These are phyloP conservation scores for Candida peoriensis DNA, from an alignment of 805 yeast species.

Conservation along the genomic window DNA sequence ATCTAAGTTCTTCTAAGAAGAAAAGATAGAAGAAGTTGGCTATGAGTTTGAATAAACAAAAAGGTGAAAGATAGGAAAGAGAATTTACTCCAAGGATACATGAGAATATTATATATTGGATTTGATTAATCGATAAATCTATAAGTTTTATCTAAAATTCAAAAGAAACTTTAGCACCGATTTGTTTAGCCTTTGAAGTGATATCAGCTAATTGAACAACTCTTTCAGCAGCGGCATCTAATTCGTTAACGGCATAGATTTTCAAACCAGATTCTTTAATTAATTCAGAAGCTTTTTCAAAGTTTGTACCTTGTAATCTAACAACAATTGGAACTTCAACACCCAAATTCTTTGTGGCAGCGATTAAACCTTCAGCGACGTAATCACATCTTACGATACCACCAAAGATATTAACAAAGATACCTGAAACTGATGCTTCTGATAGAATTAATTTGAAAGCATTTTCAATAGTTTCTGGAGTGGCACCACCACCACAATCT, in stretches of 20 bases:
- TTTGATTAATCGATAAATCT: too few relatives aligned
- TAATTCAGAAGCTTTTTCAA: constrained; percentile 81
- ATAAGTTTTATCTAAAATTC: too few relatives aligned
- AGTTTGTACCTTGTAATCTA: constrained; percentile 97
- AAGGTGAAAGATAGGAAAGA: too few relatives aligned
- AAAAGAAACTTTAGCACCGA: constrained; percentile 44
- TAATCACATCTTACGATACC: constrained; percentile 99
- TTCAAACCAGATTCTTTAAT: constrained; percentile 86
- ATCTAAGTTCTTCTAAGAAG: too few relatives aligned
- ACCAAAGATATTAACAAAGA: constrained; percentile 97
- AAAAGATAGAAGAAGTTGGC: too few relatives aligned
- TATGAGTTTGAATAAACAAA: too few relatives aligned
- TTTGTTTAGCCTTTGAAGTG: constrained; percentile 41
- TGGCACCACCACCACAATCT: constrained; percentile 99
- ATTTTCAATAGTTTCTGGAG: constrained; percentile 95
- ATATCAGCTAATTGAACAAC: constrained; percentile 70
- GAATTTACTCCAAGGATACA: too few relatives aligned
- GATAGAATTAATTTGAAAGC: constrained; percentile 92
- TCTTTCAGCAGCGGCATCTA: constrained; percentile 96
- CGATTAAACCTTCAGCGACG: constrained; percentile 96
- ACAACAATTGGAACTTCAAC: constrained; percentile 93
- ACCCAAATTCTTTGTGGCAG: constrained; percentile 88
- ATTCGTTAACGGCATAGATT: constrained; percentile 85
- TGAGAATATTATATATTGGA: background rate
- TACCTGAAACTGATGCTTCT: constrained; percentile 86